Conservation (phyloP, 2,329 filamentous ascomycete genomes). For the Diaporthe velutina region DNA sequence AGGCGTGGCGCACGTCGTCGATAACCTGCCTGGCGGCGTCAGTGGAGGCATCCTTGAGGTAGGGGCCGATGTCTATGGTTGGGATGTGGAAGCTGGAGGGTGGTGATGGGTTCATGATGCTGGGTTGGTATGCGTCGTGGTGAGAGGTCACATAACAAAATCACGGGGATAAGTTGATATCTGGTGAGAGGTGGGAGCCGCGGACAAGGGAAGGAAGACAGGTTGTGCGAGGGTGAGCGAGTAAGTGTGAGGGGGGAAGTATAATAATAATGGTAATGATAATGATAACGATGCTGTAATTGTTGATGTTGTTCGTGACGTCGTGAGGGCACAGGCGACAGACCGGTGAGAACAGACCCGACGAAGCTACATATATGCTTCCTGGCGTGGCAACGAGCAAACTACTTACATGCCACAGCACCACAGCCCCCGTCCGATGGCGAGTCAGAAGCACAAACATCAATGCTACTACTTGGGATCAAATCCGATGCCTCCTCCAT, state of each 20-base stretch:
- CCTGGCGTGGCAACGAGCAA: constrained; percentile 3
- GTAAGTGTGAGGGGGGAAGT: background rate
- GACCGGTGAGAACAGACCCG: constrained; percentile 22
- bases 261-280: background rate
- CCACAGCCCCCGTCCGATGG: background rate
- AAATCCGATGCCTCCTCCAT: background rate
- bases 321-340: background rate
- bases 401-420: background rate
- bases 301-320: constrained; percentile 16
- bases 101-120: background rate
- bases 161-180: background rate
- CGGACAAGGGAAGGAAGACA: background rate
- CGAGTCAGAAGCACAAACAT: constrained; percentile 30
- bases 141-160: background rate
- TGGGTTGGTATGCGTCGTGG: background rate
- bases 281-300: background rate
- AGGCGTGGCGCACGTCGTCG: constrained; percentile 48
- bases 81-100: constrained; percentile 44
- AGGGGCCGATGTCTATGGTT: constrained; percentile 51
- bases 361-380: constrained; percentile 22
- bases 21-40: constrained; percentile 46
- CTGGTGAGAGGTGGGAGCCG: background rate
- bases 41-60: constrained; percentile 47
- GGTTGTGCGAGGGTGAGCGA: background rate
- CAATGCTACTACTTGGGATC: background rate